Evolutionary conservation across 2,329 filamentous ascomycete species (phyloP).

Genomic region (Malbranchea zuffiana): DNA sequence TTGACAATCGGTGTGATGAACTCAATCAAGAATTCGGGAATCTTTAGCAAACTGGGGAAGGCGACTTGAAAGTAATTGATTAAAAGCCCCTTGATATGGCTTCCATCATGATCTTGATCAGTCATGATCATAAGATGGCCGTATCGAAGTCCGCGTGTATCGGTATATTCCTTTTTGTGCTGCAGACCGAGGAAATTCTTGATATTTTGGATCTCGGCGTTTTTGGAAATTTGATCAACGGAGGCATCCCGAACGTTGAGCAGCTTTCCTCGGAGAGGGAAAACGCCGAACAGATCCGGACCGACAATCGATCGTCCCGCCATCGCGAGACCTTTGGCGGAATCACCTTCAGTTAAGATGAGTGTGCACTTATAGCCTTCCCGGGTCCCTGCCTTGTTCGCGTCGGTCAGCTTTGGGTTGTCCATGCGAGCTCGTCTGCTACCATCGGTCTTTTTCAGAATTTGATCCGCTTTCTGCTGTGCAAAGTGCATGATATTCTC

Average conservation of each 20-base stretch:
- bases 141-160: constrained; percentile 81
- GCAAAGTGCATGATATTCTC: constrained; percentile 91
- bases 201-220: constrained; percentile 95
- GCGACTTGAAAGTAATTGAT: constrained; percentile 98
- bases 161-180: constrained; percentile 90
- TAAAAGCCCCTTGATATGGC: constrained; percentile 94
- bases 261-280: constrained; percentile 90
- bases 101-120: constrained; percentile 99
- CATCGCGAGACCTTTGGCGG: constrained; percentile 87
- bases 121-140: constrained; percentile 99
- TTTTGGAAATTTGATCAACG: constrained; percentile 92
- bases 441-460: constrained; percentile 88
- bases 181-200: constrained; percentile 96
- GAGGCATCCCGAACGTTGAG: constrained; percentile 95
- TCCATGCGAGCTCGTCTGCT: constrained; percentile 85
- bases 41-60: constrained; percentile 80
- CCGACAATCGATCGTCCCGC: constrained; percentile 87
- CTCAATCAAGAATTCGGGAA: constrained; percentile 85
- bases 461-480: constrained; percentile 88
- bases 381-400: constrained; percentile 89
- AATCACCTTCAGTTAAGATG: constrained; percentile 97
- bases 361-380: constrained; percentile 86
- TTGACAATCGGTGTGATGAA: constrained; percentile 99
- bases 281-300: constrained; percentile 89
- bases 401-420: constrained; percentile 93